Evolutionary conservation across 2,329 filamentous ascomycete species (phyloP), one percentile per base, ranked within the genome.

Genomic region (Pseudogymnoascus sp.): DNA sequence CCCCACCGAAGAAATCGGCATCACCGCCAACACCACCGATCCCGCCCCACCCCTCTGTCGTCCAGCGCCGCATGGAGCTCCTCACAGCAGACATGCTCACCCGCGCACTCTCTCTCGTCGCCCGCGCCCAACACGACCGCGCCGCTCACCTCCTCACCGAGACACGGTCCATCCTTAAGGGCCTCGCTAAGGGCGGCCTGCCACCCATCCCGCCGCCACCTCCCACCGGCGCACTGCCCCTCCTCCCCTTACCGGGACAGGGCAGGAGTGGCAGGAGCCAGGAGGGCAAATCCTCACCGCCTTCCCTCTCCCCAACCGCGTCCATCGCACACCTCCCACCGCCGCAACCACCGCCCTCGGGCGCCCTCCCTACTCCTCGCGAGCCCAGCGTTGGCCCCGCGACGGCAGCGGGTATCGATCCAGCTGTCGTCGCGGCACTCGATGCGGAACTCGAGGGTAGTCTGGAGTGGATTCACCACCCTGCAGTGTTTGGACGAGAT

Each of bases 61-160:
- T 99, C 6, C 94, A 99, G 76, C 85, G 94, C 41, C 89, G 94
- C 52, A 99, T 99, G 94, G 94, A 99, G 75, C 81, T 99, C 31
- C 83, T 99, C 61, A 97, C 94, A 2, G 97, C 93, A 1, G 94
- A 99, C 73, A 99, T 99, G 94, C 83, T 99, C 66, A 96, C 91
- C 6, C 83, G 94, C 63, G 92, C 94, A 12, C 78, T 99, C 65
- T 96, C 92, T 0, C 83, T 99, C 19, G 92, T 97, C 19, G 91
- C 91, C 64, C 86, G 92, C 38, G 91, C 91, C 35, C 93, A 97
- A 75, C 91, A 97, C 72, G 94, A 99, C 71, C 89, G 92, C 37
- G 94, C 92, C 0, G 90, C 96, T 69, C 95, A 96, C 62, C 84
- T 99, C 3, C 81, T 99, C 38, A 90, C 89, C 66, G 94, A 99